Base-by-base conservation (phyloP, 2,329 filamentous ascomycete species). In the Fusarium subtropicale region DNA sequence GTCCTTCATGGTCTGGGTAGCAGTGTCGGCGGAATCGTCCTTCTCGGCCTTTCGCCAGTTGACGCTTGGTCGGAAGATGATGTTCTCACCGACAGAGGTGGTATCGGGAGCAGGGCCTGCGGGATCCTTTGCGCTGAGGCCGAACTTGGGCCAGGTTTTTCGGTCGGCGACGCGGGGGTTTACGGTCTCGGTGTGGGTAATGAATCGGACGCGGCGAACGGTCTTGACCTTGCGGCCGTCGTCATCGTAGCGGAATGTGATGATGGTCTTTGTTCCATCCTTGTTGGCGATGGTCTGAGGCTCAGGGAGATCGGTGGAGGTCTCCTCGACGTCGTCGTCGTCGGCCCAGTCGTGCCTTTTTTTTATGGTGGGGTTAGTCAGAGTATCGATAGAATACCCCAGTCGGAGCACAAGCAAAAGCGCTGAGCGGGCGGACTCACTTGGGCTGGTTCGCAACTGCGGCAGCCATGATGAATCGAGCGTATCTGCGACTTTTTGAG, bases 151-250 rank as follows among this genome's bases (percentile, higher is more conserved):
- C 95, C 95, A 98, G 76, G 88, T 87, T 84, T 96, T 93, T 79
- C 96, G 93, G 85, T 97, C 94, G 69, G 96, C 96, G 63, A 99
- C 95, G 77, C 93, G 92, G 57, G 96, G 96, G 87, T 98, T 98
- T 76, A 99, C 95, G 72, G 92, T 89, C 82, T 97, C 93, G 81
- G 93, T 94, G 82, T 97, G 90, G 74, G 94, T 91, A 68, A 92
- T 97, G 77, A 93, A 93, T 79, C 94, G 93, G 84, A 98, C 95
- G 76, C 94, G 93, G 80, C 96, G 94, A 66, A 94, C 98, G 69
- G 94, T 96, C 88, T 98, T 98, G 78, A 98, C 92, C 82, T 97
- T 97, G 81, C 97, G 94, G 82, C 92, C 92, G 69, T 95, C 88
- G 74, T 99, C 96, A 84, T 97, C 95, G 84, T 93, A 90, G 76